A percentile compares a stretch with the other conserved stretches of the same genome.
phyloP scores from a whole-genome alignment of 2,329 filamentous ascomycete genomes.

The Fusarium falciforme region DNA sequence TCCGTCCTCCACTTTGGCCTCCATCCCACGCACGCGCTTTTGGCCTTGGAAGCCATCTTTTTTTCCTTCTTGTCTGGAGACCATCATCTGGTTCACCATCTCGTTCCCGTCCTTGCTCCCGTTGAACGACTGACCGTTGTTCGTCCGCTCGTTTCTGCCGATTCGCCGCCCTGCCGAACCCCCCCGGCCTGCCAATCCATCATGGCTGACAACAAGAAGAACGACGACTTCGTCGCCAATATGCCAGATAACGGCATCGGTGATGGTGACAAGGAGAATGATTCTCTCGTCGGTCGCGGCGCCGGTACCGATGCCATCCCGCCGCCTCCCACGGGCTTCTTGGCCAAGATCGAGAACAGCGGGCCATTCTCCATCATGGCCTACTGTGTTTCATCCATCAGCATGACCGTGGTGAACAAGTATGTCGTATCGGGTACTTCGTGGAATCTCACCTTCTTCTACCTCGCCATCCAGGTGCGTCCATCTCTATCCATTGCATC shows the following conservation, averaged over 20 bases:
- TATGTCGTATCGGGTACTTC: slow-evolving; percentile 91
- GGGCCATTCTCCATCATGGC: slow-evolving; percentile 83
- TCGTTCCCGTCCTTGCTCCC: slow-evolving; percentile 1
- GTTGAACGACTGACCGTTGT: slow-evolving; percentile 37
- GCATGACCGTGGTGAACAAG: slow-evolving; percentile 99
- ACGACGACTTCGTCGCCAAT: slow-evolving; percentile 36
- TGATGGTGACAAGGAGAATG: slow-evolving; percentile 36
- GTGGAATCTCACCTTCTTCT: slow-evolving; percentile 97
- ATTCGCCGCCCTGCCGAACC: slow-evolving; percentile 4
- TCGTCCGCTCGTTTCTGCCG: slow-evolving; percentile 36
- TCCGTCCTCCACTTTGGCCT: slow-evolving; percentile 1
- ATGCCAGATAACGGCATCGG: slow-evolving; percentile 33
- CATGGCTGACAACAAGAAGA: slow-evolving; percentile 40
- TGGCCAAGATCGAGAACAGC: slow-evolving; percentile 73
- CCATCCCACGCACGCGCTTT: background rate
- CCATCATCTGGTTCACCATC: background rate
- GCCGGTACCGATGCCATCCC: slow-evolving; percentile 34
- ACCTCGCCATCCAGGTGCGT: slow-evolving; percentile 89
- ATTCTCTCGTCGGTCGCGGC: slow-evolving; percentile 35
- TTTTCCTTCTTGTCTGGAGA: slow-evolving; percentile 5
- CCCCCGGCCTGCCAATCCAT: slow-evolving; percentile 1
- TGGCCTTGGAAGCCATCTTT: slow-evolving; percentile 22
- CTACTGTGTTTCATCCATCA: slow-evolving; percentile 94
- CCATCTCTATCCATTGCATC: background rate
- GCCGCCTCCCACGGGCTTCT: slow-evolving; percentile 22